A percentile compares a stretch with the other conserved stretches of the same genome.
phyloP scores from a whole-genome alignment of 2,329 filamentous ascomycete genomes.

The Colletotrichum camelliae region DNA sequence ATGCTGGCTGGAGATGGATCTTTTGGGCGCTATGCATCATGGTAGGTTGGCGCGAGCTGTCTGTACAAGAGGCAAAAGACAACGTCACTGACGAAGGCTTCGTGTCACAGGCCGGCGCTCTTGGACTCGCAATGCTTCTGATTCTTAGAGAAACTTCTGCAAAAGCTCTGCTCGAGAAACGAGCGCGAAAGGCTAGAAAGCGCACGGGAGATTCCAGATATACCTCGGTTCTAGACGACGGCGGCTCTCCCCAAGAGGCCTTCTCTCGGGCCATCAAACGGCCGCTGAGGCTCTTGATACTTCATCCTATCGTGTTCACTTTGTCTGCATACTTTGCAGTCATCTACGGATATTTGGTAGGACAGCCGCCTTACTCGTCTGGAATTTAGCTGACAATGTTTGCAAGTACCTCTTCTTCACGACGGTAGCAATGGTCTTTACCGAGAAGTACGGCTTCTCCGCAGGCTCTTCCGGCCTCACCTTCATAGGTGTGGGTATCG shows the following conservation, averaged over 20 bases:
- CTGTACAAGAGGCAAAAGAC: not conserved
- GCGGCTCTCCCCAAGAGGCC: slow-evolving; percentile 24
- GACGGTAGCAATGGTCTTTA: slow-evolving; percentile 43
- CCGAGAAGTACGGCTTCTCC: slow-evolving; percentile 36
- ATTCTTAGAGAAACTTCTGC: slow-evolving; percentile 55
- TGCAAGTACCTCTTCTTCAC: slow-evolving; percentile 47
- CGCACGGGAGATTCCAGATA: slow-evolving; percentile 33
- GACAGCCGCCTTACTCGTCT: not conserved
- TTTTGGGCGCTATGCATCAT: slow-evolving; percentile 52
- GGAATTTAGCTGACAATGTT: slow-evolving; percentile 11
- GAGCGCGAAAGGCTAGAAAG: slow-evolving; percentile 50
- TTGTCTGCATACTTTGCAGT: slow-evolving; percentile 40
- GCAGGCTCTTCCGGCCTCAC: slow-evolving; percentile 36
- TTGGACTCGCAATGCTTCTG: slow-evolving; percentile 40
- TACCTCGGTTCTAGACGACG: not conserved
- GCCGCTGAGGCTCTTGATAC: slow-evolving; percentile 51
- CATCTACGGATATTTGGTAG: slow-evolving; percentile 35
- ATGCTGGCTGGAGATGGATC: slow-evolving; percentile 44
- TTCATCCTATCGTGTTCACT: slow-evolving; percentile 59
- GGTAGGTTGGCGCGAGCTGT: slow-evolving; percentile 14
- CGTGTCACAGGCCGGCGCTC: slow-evolving; percentile 36
- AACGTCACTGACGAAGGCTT: not conserved
- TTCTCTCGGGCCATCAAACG: slow-evolving; percentile 43
- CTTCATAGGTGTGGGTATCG: slow-evolving; percentile 56
- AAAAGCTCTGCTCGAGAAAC: slow-evolving; percentile 49